phyloP scores from a whole-genome alignment of 805 yeast species.

The Myxozyma neglecta region DNA sequence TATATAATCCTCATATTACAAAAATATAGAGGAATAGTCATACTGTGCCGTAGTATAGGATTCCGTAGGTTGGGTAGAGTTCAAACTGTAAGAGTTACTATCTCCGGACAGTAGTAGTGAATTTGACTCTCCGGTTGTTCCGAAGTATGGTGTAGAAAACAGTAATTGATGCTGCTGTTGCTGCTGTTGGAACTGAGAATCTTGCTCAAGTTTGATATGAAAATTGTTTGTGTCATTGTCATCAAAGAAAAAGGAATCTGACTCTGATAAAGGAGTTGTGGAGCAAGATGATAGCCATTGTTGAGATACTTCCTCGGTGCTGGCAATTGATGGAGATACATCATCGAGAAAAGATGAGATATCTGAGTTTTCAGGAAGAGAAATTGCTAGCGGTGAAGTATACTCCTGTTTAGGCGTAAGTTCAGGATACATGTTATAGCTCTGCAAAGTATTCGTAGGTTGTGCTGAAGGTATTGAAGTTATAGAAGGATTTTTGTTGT shows the following conservation, averaged over 20 bases:
- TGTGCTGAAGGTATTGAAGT: not conserved
- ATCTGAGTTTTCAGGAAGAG: not conserved
- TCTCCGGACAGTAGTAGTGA: no score
- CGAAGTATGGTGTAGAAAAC: no score
- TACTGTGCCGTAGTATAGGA: not conserved
- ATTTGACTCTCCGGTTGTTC: no score
- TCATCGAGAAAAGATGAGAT: not conserved
- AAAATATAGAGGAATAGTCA: not conserved
- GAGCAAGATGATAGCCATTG: not conserved
- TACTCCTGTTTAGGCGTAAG: not conserved
- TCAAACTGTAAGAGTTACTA: no score
- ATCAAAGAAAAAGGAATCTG: not conserved
- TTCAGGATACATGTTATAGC: not conserved
- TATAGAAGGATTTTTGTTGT: not conserved
- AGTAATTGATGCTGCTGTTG: not conserved
- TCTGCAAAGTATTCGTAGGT: not conserved
- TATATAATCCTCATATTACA: not conserved
- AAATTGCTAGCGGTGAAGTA: not conserved
- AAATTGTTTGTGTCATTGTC: not conserved
- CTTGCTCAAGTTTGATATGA: not conserved
- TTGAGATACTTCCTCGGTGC: not conserved
- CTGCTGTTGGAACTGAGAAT: no score
- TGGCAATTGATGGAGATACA: not conserved
- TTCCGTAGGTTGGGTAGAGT: not conserved
- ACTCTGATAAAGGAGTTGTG: not conserved